phyloP scores from a whole-genome alignment of 495 filamentous ascomycete genomes.

The Xylaria cubensis region DNA sequence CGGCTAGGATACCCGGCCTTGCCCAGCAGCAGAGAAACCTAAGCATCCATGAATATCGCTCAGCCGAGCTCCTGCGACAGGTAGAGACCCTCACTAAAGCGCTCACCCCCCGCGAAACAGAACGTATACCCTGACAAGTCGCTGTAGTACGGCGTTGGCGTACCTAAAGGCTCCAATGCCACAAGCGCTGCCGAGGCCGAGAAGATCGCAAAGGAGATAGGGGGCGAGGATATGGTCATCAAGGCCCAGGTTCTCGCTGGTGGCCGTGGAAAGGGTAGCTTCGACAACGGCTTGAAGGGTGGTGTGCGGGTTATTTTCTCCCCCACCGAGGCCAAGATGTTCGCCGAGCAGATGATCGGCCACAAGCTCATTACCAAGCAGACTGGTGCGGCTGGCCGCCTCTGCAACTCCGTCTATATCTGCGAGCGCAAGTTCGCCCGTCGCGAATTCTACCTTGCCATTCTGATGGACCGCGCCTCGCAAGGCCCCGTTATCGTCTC shows the following conservation, averaged over 20 bases:
- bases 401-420: constrained; percentile 97
- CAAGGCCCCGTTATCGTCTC: constrained; percentile 96
- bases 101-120: constrained; percentile 18
- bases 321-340: constrained; percentile 85
- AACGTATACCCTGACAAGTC: constrained; percentile 36
- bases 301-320: constrained; percentile 99
- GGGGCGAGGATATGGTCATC: constrained; percentile 97
- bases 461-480: constrained; percentile 93
- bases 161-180: constrained; percentile 87
- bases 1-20: constrained; percentile 51
- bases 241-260: constrained; percentile 99
- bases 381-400: constrained; percentile 87
- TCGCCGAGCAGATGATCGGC: constrained; percentile 98
- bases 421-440: constrained; percentile 99
- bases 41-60: constrained; percentile 97
- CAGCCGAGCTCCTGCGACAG: constrained; percentile 83
- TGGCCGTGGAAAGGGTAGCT: constrained; percentile 94
- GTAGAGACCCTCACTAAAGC: constrained; percentile 57
- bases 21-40: constrained; percentile 80
- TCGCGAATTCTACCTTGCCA: constrained; percentile 97
- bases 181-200: constrained; percentile 86
- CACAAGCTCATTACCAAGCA: constrained; percentile 99
- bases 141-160: constrained; percentile 86
- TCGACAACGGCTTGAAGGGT: constrained; percentile 98
- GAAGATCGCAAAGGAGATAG: constrained; percentile 85